Conservation (phyloP, 2,329 filamentous ascomycete genomes). For the Aphanocladium album region DNA sequence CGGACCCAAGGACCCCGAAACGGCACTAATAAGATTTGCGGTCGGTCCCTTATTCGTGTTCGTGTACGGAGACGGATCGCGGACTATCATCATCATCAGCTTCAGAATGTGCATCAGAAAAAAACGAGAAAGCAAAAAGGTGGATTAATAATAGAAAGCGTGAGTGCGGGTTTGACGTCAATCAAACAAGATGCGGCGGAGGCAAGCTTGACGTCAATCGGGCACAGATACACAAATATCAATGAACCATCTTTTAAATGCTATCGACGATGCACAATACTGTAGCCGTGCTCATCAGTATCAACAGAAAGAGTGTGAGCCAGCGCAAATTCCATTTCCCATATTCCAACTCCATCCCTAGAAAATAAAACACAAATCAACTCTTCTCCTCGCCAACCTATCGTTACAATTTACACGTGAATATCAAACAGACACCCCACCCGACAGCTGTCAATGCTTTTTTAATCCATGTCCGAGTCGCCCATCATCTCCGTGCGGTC, state of each 20-base stretch:
- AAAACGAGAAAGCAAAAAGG: not conserved
- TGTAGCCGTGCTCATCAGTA: not conserved
- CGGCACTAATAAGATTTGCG: no score
- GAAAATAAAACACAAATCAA: not conserved
- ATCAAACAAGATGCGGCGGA: no score
- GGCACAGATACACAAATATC: not conserved
- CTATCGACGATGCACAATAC: not conserved
- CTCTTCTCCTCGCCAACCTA: not conserved
- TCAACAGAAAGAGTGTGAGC: not conserved
- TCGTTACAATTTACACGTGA: constrained; percentile 12
- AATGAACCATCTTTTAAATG: not conserved
- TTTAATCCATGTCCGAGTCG: constrained; percentile 31
- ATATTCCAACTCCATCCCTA: not conserved
- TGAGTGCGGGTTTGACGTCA: not conserved
- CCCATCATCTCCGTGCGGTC: constrained; percentile 34
- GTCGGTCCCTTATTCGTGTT: constrained; percentile 12
- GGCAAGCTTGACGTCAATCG: not conserved
- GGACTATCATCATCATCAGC: not conserved
- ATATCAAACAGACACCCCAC: not conserved
- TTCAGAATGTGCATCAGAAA: no score
- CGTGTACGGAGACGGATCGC: not conserved
- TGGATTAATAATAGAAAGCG: not conserved
- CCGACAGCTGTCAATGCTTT: not conserved
- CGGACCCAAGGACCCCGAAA: constrained; percentile 9
- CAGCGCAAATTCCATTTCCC: constrained; percentile 3